Percentiles rank a stretch among this genome's conserved stretches.
Evolutionary conservation across 2,329 filamentous ascomycete species (phyloP).

Genomic region (Epichloe coenophiala): DNA sequence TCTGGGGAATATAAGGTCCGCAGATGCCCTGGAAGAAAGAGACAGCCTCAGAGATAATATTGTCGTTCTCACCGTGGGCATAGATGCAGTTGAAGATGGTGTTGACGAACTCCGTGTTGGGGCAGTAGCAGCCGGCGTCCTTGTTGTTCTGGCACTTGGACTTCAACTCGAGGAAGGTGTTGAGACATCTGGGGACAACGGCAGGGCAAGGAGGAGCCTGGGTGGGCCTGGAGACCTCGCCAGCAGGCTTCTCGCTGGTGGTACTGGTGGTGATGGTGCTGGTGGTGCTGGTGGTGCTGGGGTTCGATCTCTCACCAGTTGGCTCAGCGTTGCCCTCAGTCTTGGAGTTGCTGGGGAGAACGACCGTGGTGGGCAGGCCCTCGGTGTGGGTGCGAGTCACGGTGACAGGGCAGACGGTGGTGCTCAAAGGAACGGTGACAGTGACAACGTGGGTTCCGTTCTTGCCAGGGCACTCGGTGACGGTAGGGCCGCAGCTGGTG

Average conservation of each 20-base stretch:
- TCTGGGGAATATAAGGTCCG: slow-evolving; percentile 55
- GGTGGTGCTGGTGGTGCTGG: background rate
- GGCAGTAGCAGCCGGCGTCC: slow-evolving; percentile 78
- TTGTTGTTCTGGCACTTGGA: slow-evolving; percentile 68
- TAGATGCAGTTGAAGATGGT: slow-evolving; percentile 72
- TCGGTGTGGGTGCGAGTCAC: slow-evolving; percentile 32
- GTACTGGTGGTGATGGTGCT: too few relatives aligned
- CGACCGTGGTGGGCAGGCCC: slow-evolving; percentile 6
- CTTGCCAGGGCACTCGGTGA: slow-evolving; percentile 37
- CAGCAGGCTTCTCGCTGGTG: background rate
- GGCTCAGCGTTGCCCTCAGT: slow-evolving; percentile 4
- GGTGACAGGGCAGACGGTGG: slow-evolving; percentile 49
- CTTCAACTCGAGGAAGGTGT: slow-evolving; percentile 69
- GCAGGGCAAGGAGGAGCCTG: slow-evolving; percentile 39
- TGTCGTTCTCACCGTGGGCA: slow-evolving; percentile 55
- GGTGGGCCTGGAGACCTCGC: slow-evolving; percentile 7
- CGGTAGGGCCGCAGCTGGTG: slow-evolving; percentile 32
- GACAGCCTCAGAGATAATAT: slow-evolving; percentile 56
- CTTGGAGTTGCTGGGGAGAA: slow-evolving; percentile 6
- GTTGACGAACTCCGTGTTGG: slow-evolving; percentile 58
- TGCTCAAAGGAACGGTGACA: slow-evolving; percentile 41
- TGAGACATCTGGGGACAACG: slow-evolving; percentile 76
- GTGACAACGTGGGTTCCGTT: slow-evolving; percentile 36
- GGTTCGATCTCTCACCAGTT: slow-evolving; percentile 7
- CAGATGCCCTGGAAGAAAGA: slow-evolving; percentile 88